Evolutionary conservation across 257 asterid genomes (phyloP), one percentile per base, ranked within the genome.

Genomic region (Nicotiana undulata): DNA sequence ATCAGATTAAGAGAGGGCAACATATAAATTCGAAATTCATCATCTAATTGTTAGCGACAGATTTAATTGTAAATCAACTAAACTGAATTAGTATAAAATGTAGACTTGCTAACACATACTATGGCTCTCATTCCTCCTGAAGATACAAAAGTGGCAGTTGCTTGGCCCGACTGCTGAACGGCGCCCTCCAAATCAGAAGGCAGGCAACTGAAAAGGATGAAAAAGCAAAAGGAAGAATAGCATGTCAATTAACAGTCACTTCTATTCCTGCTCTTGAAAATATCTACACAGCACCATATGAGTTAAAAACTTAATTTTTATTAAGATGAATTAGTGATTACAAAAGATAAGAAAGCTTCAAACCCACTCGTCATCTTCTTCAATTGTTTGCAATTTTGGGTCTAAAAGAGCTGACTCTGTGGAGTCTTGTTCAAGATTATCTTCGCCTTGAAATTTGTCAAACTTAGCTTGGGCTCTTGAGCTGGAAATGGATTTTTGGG

Each of bases 161-260:
- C 97, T 89, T 85, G 89, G 85, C 97, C 94, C 3, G 99, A 91
- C 85, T 95, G 99, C 72, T 83, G 88, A 82, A 95, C 96, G 32
- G 99, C 99, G 82, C 97, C 99, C 89, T 88, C 98, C 96, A 95
- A 87, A 86, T 91, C 97, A 85, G 93, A 88, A 79, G 99, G 98
- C 87, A 95, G 85, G 85, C 97, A 93, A 86, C 99, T 95, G 93
- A 56, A 40, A 85, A 86, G 88, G 82, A 88, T 63, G 75, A 63
- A 74, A 9, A 31, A 34, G 84, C 24, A 74, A 49, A 24, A 24
- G 44, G 79, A 74, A 74, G 44, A 49, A 15, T 22, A 74, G 61
- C 9, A 32, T 24, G 26, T 24, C 44, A 46, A 46, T 74, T 11
- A 60, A 60, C 32, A 9, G 13, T 22, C 32, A 60, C 6, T 60